A percentile compares a stretch with the other conserved stretches of the same genome.
Conservation (phyloP, 2,329 filamentous ascomycete species). For the Epichloe hybrida region DNA sequence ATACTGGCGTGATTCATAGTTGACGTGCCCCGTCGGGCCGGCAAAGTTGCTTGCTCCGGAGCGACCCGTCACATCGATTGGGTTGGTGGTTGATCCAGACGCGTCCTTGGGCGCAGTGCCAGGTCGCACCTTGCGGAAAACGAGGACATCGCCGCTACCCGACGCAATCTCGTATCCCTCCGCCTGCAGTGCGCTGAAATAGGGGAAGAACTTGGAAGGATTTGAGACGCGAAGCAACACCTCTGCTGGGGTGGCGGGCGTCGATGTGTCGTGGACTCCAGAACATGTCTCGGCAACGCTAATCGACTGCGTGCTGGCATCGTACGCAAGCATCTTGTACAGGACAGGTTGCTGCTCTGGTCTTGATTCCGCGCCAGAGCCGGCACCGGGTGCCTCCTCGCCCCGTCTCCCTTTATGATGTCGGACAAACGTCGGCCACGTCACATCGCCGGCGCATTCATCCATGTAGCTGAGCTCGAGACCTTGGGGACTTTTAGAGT, state of each 20-base stretch:
- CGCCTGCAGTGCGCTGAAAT: slow-evolving; percentile 43
- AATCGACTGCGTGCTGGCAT: slow-evolving; percentile 43
- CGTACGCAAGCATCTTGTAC: slow-evolving; percentile 56
- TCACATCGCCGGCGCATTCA: slow-evolving; percentile 24
- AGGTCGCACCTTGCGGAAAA: slow-evolving; percentile 47
- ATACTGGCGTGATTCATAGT: slow-evolving; percentile 35
- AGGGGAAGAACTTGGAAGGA: slow-evolving; percentile 50
- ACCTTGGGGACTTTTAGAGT: slow-evolving; percentile 32
- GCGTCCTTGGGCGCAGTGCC: slow-evolving; percentile 7
- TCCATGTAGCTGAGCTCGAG: slow-evolving; percentile 33
- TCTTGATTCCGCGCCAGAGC: neutral
- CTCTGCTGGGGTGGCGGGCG: slow-evolving; percentile 42
- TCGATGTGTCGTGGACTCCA: slow-evolving; percentile 31
- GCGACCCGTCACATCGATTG: slow-evolving; percentile 39
- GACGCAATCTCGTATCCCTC: slow-evolving; percentile 56
- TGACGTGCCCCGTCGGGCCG: slow-evolving; percentile 52
- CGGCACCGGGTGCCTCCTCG: neutral
- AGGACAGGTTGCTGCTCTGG: slow-evolving; percentile 5
- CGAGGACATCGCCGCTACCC: slow-evolving; percentile 46
- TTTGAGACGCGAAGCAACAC: slow-evolving; percentile 47
- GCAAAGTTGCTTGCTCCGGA: slow-evolving; percentile 43
- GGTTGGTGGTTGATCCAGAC: slow-evolving; percentile 29
- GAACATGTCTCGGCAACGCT: slow-evolving; percentile 48
- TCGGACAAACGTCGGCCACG: slow-evolving; percentile 23
- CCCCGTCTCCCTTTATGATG: slow-evolving; percentile 10